Evolutionary conservation across 1,139 yeast genomes (phyloP).

Genomic region (Eremothecium gossypii): DNA sequence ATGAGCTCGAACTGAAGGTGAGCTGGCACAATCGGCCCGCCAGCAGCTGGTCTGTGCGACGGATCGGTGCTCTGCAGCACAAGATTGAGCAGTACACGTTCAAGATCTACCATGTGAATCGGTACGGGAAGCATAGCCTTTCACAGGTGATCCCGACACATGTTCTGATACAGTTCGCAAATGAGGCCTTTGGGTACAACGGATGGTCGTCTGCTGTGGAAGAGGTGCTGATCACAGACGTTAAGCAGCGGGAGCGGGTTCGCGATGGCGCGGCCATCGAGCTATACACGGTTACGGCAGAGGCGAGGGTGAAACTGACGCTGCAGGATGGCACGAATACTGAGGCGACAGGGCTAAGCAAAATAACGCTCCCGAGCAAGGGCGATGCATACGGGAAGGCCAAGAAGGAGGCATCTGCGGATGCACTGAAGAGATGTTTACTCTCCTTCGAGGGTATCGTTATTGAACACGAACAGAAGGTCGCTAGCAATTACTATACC

Average conservation of each 20-base stretch:
- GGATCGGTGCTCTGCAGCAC: slow-evolving; percentile 22
- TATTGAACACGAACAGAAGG: slow-evolving; percentile 21
- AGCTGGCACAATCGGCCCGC: slow-evolving; percentile 28
- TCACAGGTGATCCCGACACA: slow-evolving; percentile 26
- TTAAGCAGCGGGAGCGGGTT: slow-evolving; percentile 1
- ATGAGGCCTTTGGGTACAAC: slow-evolving; percentile 28
- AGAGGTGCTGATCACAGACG: slow-evolving; percentile 10
- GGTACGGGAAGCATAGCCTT: slow-evolving; percentile 25
- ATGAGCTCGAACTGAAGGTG: slow-evolving; percentile 19
- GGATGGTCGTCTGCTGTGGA: slow-evolving; percentile 28
- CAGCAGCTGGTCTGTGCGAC: slow-evolving; percentile 26
- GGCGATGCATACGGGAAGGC: slow-evolving; percentile 26
- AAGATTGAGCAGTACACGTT: slow-evolving; percentile 24
- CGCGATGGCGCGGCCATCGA: slow-evolving; percentile 5
- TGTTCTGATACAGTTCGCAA: slow-evolving; percentile 25
- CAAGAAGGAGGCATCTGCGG: slow-evolving; percentile 25
- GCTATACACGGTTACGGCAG: slow-evolving; percentile 21
- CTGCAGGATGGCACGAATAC: slow-evolving; percentile 29
- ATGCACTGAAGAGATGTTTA: slow-evolving; percentile 25
- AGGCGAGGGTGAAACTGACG: slow-evolving; percentile 23
- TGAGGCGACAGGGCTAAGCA: slow-evolving; percentile 22
- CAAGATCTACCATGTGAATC: slow-evolving; percentile 20
- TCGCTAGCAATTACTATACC: slow-evolving; percentile 23
- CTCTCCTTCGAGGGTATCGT: slow-evolving; percentile 25
- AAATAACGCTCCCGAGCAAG: slow-evolving; percentile 18